Conservation (phyloP, 306 rosid genomes). For the Glycyrrhiza uralensis region DNA sequence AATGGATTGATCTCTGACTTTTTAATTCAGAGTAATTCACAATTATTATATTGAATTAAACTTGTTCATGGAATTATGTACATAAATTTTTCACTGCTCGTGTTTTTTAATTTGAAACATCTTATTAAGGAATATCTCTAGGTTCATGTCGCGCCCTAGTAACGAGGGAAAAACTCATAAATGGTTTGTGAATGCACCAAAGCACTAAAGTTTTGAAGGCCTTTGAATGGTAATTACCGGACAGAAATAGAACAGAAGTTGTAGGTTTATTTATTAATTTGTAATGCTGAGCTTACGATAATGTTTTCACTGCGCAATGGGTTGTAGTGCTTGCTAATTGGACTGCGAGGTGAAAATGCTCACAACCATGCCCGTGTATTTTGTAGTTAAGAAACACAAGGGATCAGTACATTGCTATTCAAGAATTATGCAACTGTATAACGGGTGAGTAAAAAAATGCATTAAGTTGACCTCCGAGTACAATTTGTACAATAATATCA, state of each 20-base stretch:
- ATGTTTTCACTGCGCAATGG: not conserved
- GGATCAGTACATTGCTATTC: not conserved
- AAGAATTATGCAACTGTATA: slow-evolving; percentile 33
- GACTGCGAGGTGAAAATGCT: not conserved
- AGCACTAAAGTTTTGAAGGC: not conserved
- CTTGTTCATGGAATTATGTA: not conserved
- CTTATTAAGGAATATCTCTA: not conserved
- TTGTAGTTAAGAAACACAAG: not conserved
- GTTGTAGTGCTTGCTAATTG: not conserved
- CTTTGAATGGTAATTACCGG: not conserved
- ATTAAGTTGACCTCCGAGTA: slow-evolving; percentile 37
- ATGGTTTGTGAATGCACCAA: no score
- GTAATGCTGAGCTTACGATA: no score
- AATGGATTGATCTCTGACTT: slow-evolving; percentile 17
- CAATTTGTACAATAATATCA: slow-evolving; percentile 54
- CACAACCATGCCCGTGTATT: not conserved
- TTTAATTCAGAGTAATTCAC: slow-evolving; percentile 9
- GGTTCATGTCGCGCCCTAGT: not conserved
- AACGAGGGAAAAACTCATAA: not conserved
- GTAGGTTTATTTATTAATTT: no score
- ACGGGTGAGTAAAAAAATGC: slow-evolving; percentile 22
- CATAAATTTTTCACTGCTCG: not conserved
- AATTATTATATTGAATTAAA: not conserved
- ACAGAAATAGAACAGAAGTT: not conserved
- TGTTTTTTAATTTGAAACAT: not conserved